Conservation (phyloP, 1,139 yeast species). For the Yamadazyma conglobata region DNA sequence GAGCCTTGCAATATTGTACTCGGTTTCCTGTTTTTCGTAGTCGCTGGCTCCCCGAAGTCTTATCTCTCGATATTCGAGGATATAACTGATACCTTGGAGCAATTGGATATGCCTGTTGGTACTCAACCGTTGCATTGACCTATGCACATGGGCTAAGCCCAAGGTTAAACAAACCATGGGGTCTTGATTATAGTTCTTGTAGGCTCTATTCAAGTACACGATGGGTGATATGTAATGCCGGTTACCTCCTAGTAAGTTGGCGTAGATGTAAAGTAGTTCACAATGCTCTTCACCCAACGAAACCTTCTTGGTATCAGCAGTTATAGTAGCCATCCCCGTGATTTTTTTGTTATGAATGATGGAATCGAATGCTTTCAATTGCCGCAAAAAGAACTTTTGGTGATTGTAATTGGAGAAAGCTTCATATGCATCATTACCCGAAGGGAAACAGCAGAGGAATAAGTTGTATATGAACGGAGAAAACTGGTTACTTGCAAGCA, state of each 20-base stretch:
- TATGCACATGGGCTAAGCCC: constrained; percentile 81
- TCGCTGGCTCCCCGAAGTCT: constrained; percentile 37
- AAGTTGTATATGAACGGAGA: constrained; percentile 65
- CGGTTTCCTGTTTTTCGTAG: constrained; percentile 70
- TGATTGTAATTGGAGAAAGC: constrained; percentile 73
- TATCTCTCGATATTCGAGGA: constrained; percentile 65
- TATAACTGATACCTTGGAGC: constrained; percentile 77
- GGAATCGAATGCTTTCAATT: constrained; percentile 83
- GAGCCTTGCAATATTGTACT: constrained; percentile 78
- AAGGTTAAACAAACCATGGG: constrained; percentile 74
- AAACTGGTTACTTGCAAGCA: constrained; percentile 70
- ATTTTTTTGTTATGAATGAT: constrained; percentile 49
- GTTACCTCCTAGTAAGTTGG: constrained; percentile 76
- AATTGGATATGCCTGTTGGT: constrained; percentile 82
- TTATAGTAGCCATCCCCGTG: constrained; percentile 75
- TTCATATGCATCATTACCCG: constrained; percentile 58
- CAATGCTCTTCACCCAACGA: constrained; percentile 56
- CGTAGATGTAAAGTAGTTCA: constrained; percentile 70
- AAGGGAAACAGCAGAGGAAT: constrained; percentile 63
- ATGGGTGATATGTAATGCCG: constrained; percentile 78
- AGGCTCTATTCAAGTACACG: constrained; percentile 62
- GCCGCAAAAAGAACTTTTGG: constrained; percentile 86
- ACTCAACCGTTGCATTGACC: constrained; percentile 89
- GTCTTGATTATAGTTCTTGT: constrained; percentile 61
- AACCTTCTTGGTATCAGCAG: constrained; percentile 39